These are phyloP conservation scores for Hypomontagnella monticulosa DNA, from an alignment of 495 filamentous ascomycete genomes.

Conservation along the genomic window DNA sequence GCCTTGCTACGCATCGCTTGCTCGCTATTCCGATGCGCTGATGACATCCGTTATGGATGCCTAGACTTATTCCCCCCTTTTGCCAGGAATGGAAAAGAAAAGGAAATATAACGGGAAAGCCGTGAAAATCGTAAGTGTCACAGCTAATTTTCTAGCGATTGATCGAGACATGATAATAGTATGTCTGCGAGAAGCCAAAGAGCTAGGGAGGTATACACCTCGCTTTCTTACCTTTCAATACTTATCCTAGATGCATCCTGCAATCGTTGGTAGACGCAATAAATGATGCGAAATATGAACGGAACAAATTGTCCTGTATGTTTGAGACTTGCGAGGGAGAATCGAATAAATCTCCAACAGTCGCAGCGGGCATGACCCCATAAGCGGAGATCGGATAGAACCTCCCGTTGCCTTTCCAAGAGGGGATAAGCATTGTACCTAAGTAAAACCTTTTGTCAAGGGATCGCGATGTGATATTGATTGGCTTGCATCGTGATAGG, in stretches of 20 bases:
- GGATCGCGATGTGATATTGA: conserved; percentile 36
- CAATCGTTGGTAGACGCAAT: not conserved
- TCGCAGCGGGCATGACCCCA: conserved; percentile 17
- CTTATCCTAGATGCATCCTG: conserved; percentile 11
- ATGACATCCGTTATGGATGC: not conserved
- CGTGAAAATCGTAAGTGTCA: not conserved
- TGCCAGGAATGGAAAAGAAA: not conserved
- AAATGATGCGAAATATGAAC: conserved; percentile 12
- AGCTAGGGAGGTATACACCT: not conserved
- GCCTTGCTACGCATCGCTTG: conserved; percentile 8
- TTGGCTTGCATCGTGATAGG: conserved; percentile 28
- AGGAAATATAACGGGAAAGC: conserved; percentile 7
- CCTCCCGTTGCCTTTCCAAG: conserved; percentile 35
- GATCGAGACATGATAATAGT: not conserved
- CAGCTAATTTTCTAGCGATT: conserved; percentile 12
- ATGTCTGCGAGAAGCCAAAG: conserved; percentile 18
- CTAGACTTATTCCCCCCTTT: conserved; percentile 2
- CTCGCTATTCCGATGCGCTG: not conserved
- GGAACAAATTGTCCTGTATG: conserved; percentile 18
- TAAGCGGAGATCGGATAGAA: conserved; percentile 37
- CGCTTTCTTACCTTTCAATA: conserved; percentile 12
- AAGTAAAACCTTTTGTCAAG: conserved; percentile 14
- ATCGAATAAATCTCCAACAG: conserved; percentile 14
- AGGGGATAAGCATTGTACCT: conserved; percentile 29
- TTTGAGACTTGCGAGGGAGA: not conserved